Evolutionary conservation across 371 early-diverging fungal species (phyloP), one percentile per base, ranked within the genome.

Genomic region (Mucor racemosus): DNA sequence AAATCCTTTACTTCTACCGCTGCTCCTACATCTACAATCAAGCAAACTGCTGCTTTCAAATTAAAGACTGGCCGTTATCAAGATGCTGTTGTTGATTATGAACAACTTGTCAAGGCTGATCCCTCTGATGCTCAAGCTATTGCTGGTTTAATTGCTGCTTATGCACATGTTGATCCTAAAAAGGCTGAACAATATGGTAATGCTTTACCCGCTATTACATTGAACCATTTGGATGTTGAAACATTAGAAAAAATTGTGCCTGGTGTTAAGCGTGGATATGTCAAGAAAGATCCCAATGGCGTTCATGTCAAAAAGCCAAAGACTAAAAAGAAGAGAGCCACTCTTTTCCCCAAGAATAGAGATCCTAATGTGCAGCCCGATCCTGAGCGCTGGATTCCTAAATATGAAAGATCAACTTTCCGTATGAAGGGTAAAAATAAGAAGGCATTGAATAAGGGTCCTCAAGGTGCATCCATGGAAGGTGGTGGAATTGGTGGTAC

Each of bases 381-480:
- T 78, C 92, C 92, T 35, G 91, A 93, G 69, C 82, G 93, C 38
- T 92, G 93, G 93, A 35, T 92, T 58, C 89, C 92, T 7, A 88
- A 87, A 59, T 83, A 86, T 7, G 90, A 91, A 54, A 78, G 93
- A 38, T 81, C 89, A 6, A 79, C 84, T 9, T 86, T 78, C 69
- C 83, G 78, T 35, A 77, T 72, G 19, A 81, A 88, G 79, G 84
- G 86, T 3, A 80, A 86, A 38, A 88, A 81, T 34, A 81, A 82
- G 61, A 89, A 86, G 72, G 82, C 86, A 1, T 57, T 61, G 21
- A 62, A 69, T 54, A 82, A 82, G 59, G 88, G 88, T 5, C 77
- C 87, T 61, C 89, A 88, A 69, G 88, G 92, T 11, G 67, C 76
- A 55, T 83, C 82, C 11, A 67, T 88, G 13, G 84, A 80, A 26